Base-by-base conservation (phyloP, 805 yeast genomes). In the Barnettozyma populi region DNA sequence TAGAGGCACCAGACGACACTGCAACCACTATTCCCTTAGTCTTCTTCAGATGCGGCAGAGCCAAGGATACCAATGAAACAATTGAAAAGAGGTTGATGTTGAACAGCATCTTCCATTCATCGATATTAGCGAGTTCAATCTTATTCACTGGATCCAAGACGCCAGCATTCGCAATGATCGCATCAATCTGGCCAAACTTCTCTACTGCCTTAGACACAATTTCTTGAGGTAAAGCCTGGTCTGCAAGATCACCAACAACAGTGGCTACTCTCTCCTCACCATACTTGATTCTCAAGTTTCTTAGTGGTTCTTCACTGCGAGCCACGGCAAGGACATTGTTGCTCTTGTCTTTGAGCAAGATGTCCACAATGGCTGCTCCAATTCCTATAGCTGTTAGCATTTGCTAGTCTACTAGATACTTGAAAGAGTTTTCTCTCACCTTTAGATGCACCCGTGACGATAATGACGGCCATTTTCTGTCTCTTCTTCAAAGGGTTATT, bases 1-100 rank as follows among this genome's bases (percentile, higher is more conserved):
- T 73, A 18, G 95, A 76, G 1, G 98, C 97, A 6, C 97, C 97
- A 2, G 96, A 87, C 18, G 95, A 86, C 0, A 90, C 96, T 47
- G 84, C 79, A n/a, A 92, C 71, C 34, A 85, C 73, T 37, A 71
- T 75, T 0, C 96, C 96, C 13, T 74, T 67, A 4, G 79, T 52
- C 44, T 70, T 63, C 35, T 76, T 66, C 53, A 92, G 68, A 34
- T 75, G 68, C 0, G 92, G 90, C 41, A 86, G 63, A 0, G 85
- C 67, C 32, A 66, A 52, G 20, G 71, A 53, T 10, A 84, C 77
- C 54, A 89, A 69, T 3, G 74, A 73, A 5, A 89, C 84, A 4
- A 84, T 75, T 5, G 95, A 78, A 62, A 90, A 89, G 63, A 85
- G 78, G 62, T 92, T 90, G 53, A 90, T 69, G 43, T 90, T 88